phyloP scores from a whole-genome alignment of 23 red algal genomes.

The Chondrus crispus region DNA sequence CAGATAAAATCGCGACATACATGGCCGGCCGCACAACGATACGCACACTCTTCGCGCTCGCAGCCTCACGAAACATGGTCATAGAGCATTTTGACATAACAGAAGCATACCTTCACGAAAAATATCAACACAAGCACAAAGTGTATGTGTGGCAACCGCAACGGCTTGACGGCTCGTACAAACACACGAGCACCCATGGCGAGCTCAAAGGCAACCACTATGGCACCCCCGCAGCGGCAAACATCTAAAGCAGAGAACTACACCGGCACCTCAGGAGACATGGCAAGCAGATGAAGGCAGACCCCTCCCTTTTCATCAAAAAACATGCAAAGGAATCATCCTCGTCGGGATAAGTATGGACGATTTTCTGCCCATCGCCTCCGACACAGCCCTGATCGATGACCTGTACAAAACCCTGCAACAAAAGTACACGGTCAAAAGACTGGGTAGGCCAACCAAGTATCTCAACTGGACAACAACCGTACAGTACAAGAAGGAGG shows the following conservation, averaged over 20 bases:
- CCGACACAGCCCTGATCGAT: not conserved
- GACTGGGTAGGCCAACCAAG: not conserved
- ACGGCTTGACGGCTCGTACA: not conserved
- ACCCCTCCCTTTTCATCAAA: not conserved
- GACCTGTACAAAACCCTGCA: not conserved
- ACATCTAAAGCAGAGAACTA: not conserved
- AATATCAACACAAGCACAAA: not conserved
- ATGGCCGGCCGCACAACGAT: not conserved
- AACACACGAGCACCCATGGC: no score
- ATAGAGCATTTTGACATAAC: constrained; percentile 24
- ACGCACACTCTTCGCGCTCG: not conserved
- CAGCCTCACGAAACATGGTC: not conserved
- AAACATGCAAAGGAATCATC: no score
- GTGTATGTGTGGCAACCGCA: not conserved
- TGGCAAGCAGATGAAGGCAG: not conserved
- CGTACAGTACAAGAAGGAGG: not conserved
- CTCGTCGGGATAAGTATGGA: not conserved
- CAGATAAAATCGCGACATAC: not conserved
- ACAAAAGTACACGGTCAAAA: not conserved
- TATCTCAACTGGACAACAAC: not conserved
- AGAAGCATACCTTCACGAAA: constrained; percentile 7
- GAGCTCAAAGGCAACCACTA: constrained; percentile 30
- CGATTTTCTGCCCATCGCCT: not conserved
- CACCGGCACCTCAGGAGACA: not conserved
- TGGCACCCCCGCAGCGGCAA: not conserved